Conservation (phyloP, 306 rosid species). For the Ormosia emarginata region DNA sequence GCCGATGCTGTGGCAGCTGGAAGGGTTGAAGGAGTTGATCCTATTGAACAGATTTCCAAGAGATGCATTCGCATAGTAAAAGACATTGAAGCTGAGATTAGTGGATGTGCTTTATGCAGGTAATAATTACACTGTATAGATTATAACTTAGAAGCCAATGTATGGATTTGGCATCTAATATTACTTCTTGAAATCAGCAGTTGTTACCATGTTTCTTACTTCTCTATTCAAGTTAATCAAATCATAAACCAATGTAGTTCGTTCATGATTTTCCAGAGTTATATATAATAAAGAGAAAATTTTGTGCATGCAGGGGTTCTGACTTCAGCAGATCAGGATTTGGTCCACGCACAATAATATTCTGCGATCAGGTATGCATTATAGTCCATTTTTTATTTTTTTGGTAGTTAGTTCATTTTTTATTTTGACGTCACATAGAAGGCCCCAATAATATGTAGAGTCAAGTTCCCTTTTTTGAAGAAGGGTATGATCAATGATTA, state of each 20-base stretch:
- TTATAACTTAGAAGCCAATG: slow-evolving; percentile 17
- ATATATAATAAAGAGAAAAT: slow-evolving; percentile 12
- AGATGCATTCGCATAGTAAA: slow-evolving; percentile 93
- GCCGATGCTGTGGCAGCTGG: slow-evolving; percentile 91
- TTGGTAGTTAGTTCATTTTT: background rate
- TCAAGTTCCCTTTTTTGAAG: slow-evolving; percentile 11
- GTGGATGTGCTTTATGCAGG: slow-evolving; percentile 97
- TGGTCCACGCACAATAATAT: slow-evolving; percentile 96
- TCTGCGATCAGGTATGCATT: slow-evolving; percentile 86
- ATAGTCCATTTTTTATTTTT: background rate
- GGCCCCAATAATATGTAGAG: background rate
- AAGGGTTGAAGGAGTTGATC: slow-evolving; percentile 83
- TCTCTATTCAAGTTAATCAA: slow-evolving; percentile 12
- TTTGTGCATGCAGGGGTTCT: slow-evolving; percentile 54
- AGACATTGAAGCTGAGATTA: slow-evolving; percentile 73
- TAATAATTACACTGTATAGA: slow-evolving; percentile 27
- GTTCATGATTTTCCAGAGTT: background rate
- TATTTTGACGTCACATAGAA: slow-evolving; percentile 13
- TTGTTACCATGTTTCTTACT: background rate
- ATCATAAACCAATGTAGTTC: slow-evolving; percentile 3
- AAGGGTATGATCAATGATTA: slow-evolving; percentile 9
- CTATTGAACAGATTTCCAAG: slow-evolving; percentile 77
- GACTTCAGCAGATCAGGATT: slow-evolving; percentile 98
- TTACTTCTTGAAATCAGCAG: background rate
- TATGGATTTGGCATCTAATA: slow-evolving; percentile 9